Percentiles rank a stretch among this genome's conserved stretches.
Evolutionary conservation across 2,329 filamentous ascomycete genomes (phyloP).

Genomic region (Passalora sequoiae): DNA sequence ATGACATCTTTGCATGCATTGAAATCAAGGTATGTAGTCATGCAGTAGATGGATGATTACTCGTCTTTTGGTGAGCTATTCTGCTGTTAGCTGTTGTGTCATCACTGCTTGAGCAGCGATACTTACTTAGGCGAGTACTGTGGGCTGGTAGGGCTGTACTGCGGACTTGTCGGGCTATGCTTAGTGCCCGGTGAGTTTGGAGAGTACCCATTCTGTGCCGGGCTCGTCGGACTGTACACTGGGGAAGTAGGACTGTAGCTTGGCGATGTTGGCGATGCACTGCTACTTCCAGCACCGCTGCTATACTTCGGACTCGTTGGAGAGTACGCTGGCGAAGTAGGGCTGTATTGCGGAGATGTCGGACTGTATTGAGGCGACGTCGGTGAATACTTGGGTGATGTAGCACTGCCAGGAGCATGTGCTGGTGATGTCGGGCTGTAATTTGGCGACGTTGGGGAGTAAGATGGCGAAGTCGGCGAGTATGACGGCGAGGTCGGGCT

Average conservation of each 20-base stretch:
- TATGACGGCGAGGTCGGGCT: slow-evolving; percentile 70
- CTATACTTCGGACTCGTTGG: slow-evolving; percentile 38
- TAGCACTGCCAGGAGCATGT: slow-evolving; percentile 30
- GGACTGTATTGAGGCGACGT: slow-evolving; percentile 48
- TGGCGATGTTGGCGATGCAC: slow-evolving; percentile 43
- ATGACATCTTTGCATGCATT: slow-evolving; percentile 1
- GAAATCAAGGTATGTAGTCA: slow-evolving; percentile 9
- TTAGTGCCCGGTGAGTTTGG: slow-evolving; percentile 25
- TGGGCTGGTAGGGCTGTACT: slow-evolving; percentile 47
- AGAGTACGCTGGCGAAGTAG: slow-evolving; percentile 54
- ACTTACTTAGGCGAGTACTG: slow-evolving; percentile 48
- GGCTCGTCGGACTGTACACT: slow-evolving; percentile 40
- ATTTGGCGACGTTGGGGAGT: slow-evolving; percentile 59
- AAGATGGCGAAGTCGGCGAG: slow-evolving; percentile 59
- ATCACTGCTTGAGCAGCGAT: neutral
- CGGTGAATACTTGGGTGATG: slow-evolving; percentile 49
- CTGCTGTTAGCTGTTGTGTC: slow-evolving; percentile 1
- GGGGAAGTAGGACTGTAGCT: slow-evolving; percentile 52
- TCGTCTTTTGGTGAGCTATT: slow-evolving; percentile 30
- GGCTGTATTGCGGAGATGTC: slow-evolving; percentile 57
- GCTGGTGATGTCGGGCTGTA: slow-evolving; percentile 43
- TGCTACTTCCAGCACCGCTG: slow-evolving; percentile 42
- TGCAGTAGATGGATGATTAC: slow-evolving; percentile 9
- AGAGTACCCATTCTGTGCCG: slow-evolving; percentile 28
- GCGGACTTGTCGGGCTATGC: slow-evolving; percentile 24